Evolutionary conservation across 1,284 basidiomycete genomes (phyloP).

Genomic region (Irpex lacteus): DNA sequence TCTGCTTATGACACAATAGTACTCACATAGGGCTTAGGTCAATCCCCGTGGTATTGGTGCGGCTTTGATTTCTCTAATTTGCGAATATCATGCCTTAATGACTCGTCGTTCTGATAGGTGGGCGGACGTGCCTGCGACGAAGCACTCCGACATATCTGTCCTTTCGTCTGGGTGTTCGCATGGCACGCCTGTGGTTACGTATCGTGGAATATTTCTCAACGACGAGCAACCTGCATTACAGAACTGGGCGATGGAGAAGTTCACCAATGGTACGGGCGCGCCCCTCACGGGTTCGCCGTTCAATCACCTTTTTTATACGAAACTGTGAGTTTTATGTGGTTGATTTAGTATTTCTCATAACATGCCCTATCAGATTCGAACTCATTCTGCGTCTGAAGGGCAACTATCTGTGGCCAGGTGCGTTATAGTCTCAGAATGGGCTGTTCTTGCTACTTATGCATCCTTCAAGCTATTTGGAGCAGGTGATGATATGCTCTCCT

Average conservation of each 20-base stretch:
- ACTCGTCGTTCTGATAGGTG: slow-evolving; percentile 40
- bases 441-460: neutral
- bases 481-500: slow-evolving; percentile 26
- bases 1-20: neutral
- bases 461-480: slow-evolving; percentile 39
- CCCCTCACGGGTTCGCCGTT: slow-evolving; percentile 51
- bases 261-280: slow-evolving; percentile 61
- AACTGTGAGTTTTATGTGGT: slow-evolving; percentile 39
- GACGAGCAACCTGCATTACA: slow-evolving; percentile 35
- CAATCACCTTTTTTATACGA: slow-evolving; percentile 64
- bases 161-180: slow-evolving; percentile 54
- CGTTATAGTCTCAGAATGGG: neutral
- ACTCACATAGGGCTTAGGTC: slow-evolving; percentile 33
- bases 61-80: slow-evolving; percentile 13
- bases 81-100: neutral
- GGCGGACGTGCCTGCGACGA: slow-evolving; percentile 64
- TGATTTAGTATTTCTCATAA: neutral
- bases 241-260: slow-evolving; percentile 63
- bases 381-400: slow-evolving; percentile 65
- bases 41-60: slow-evolving; percentile 69
- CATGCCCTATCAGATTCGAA: slow-evolving; percentile 46
- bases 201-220: slow-evolving; percentile 62
- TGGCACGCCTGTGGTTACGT: slow-evolving; percentile 67
- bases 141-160: slow-evolving; percentile 48
- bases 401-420: slow-evolving; percentile 71